These are phyloP conservation scores for Botrytis sinoallii DNA, from an alignment of 2,329 filamentous ascomycete species.

Conservation along the genomic window DNA sequence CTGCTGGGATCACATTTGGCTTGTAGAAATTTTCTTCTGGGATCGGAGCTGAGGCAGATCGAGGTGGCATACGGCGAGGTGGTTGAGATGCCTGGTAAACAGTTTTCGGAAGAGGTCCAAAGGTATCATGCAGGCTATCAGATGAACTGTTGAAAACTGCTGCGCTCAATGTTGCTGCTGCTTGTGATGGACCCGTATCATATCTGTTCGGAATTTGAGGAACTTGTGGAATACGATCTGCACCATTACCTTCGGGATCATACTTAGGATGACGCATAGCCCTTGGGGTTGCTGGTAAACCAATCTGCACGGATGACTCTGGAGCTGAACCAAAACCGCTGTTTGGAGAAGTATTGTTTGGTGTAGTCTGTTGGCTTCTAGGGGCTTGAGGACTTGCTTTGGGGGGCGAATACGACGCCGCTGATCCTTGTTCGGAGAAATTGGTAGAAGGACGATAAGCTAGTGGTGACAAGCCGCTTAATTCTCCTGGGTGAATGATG, in stretches of 20 bases:
- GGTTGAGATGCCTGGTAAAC: slow-evolving; percentile 42
- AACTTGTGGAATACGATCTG: slow-evolving; percentile 56
- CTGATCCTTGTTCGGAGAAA: slow-evolving; percentile 23
- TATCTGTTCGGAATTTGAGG: slow-evolving; percentile 52
- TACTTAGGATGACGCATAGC: slow-evolving; percentile 82
- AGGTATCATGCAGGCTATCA: slow-evolving; percentile 32
- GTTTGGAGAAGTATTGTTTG: slow-evolving; percentile 33
- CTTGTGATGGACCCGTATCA: slow-evolving; percentile 25
- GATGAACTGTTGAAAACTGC: slow-evolving; percentile 28
- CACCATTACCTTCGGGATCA: slow-evolving; percentile 52
- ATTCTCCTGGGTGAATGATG: slow-evolving; percentile 70
- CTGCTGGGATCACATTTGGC: slow-evolving; percentile 36
- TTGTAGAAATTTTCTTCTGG: slow-evolving; percentile 44
- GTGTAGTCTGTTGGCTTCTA: slow-evolving; percentile 61
- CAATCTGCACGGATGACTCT: slow-evolving; percentile 55
- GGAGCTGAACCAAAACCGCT: slow-evolving; percentile 46
- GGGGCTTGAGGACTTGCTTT: slow-evolving; percentile 44
- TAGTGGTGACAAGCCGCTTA: slow-evolving; percentile 40
- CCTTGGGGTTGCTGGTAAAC: slow-evolving; percentile 85
- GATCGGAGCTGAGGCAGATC: slow-evolving; percentile 61
- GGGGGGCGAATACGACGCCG: slow-evolving; percentile 33
- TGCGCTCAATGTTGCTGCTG: not conserved
- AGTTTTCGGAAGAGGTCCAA: slow-evolving; percentile 37
- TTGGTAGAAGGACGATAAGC: slow-evolving; percentile 32
- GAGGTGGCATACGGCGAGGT: slow-evolving; percentile 47